Conservation (phyloP, 257 asterid genomes). For the Capsicum chinense region DNA sequence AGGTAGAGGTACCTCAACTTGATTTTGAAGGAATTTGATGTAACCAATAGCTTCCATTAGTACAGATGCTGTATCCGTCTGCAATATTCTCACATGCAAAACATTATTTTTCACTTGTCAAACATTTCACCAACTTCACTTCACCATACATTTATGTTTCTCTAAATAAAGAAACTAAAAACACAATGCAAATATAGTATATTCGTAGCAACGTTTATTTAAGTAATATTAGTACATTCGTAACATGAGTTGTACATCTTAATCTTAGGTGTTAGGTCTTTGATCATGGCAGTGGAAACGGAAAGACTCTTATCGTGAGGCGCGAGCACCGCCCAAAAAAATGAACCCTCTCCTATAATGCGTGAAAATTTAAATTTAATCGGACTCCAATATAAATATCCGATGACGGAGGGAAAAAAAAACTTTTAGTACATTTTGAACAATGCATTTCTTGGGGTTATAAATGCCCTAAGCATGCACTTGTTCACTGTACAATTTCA, state of each 20-base stretch:
- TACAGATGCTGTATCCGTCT: constrained; percentile 98
- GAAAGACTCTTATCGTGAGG: not conserved
- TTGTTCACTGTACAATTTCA: not conserved
- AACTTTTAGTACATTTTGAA: not conserved
- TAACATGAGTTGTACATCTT: not conserved
- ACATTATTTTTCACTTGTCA: not conserved
- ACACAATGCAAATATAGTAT: not conserved
- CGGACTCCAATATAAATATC: too few relatives aligned
- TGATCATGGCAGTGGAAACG: too few relatives aligned
- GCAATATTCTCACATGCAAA: constrained; percentile 51
- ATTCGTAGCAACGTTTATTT: not conserved
- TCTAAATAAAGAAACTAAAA: constrained; percentile 1
- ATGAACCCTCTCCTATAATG: not conserved
- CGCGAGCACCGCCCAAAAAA: not conserved
- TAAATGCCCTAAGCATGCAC: constrained; percentile 33
- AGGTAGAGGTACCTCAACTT: constrained; percentile 69
- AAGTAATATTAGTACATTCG: not conserved
- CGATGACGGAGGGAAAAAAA: not conserved
- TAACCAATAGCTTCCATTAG: constrained; percentile 97
- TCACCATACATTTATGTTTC: not conserved
- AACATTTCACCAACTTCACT: not conserved
- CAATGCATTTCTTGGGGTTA: constrained; percentile 21
- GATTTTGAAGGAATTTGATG: constrained; percentile 85
- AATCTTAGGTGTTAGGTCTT: not conserved
- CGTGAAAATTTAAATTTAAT: not conserved